These are phyloP conservation scores for Colletotrichum musae DNA, from an alignment of 2,329 filamentous ascomycete genomes.

Conservation along the genomic window DNA sequence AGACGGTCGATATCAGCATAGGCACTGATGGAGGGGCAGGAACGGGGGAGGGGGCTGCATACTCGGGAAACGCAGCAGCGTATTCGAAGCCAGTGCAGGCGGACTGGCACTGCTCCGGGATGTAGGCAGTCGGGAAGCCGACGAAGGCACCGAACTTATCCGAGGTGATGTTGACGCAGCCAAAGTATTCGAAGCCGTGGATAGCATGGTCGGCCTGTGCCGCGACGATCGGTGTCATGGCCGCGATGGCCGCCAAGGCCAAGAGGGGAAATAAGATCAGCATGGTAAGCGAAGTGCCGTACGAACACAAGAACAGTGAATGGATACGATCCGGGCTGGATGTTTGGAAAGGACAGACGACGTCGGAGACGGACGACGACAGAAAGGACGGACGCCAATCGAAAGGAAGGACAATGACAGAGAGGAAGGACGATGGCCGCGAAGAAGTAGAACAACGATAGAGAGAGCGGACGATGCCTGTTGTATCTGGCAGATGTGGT, in stretches of 20 bases:
- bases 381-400: no score
- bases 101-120: slow-evolving; percentile 37
- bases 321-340: not conserved
- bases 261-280: not conserved
- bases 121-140: slow-evolving; percentile 27
- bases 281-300: not conserved
- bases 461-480: not conserved
- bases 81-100: slow-evolving; percentile 33
- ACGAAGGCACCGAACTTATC: slow-evolving; percentile 30
- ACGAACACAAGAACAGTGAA: not conserved
- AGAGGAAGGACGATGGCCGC: no score
- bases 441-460: no score
- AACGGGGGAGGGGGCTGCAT: not conserved
- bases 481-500: not conserved
- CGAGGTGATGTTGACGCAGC: slow-evolving; percentile 32
- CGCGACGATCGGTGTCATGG: not conserved
- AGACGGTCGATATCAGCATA: not conserved
- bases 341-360: no score
- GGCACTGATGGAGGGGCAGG: no score
- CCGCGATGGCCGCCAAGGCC: slow-evolving; percentile 18
- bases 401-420: no score
- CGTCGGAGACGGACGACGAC: no score
- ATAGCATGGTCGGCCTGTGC: slow-evolving; percentile 27
- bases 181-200: slow-evolving; percentile 36
- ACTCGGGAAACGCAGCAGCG: slow-evolving; percentile 36